Conservation (phyloP, 2,329 filamentous ascomycete genomes). For the Endoconidiophora laricicola region DNA sequence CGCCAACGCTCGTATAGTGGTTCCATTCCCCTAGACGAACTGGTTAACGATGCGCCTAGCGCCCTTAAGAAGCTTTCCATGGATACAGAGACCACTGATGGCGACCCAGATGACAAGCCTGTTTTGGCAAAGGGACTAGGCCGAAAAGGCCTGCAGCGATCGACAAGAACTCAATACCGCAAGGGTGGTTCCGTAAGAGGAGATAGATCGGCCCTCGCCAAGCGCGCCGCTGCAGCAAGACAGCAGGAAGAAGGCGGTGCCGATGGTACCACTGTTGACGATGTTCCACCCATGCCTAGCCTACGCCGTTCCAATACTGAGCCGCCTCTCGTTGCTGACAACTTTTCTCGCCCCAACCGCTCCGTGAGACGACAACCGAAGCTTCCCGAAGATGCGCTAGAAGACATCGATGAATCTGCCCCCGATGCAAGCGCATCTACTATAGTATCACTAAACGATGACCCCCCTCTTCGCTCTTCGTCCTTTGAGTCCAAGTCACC, state of each 20-base stretch:
- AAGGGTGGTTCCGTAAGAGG: slow-evolving; percentile 70
- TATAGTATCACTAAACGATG: too few species aligned
- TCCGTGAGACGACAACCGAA: slow-evolving; percentile 32
- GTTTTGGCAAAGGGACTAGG: slow-evolving; percentile 64
- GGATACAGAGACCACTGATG: slow-evolving; percentile 36
- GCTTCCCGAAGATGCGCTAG: slow-evolving; percentile 28
- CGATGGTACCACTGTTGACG: slow-evolving; percentile 21
- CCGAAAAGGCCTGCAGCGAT: slow-evolving; percentile 63
- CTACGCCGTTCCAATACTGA: slow-evolving; percentile 55
- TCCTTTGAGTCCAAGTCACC: slow-evolving; percentile 14
- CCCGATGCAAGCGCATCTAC: background rate
- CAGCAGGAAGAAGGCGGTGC: slow-evolving; percentile 6
- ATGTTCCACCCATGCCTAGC: slow-evolving; percentile 21
- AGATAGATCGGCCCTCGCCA: slow-evolving; percentile 58
- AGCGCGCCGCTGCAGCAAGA: slow-evolving; percentile 36
- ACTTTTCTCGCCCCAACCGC: slow-evolving; percentile 43
- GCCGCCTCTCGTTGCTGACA: slow-evolving; percentile 34
- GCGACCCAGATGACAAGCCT: slow-evolving; percentile 45
- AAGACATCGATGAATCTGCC: background rate
- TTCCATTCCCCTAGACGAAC: slow-evolving; percentile 52
- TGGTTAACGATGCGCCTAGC: slow-evolving; percentile 64
- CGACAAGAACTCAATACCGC: slow-evolving; percentile 80
- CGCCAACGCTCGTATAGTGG: slow-evolving; percentile 43
- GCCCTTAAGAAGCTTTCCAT: slow-evolving; percentile 53
- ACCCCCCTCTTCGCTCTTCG: slow-evolving; percentile 6